A percentile compares a stretch with the other conserved stretches of the same genome.
Conservation (phyloP, 805 yeast species). For the Candida pseudoglaebosa region DNA sequence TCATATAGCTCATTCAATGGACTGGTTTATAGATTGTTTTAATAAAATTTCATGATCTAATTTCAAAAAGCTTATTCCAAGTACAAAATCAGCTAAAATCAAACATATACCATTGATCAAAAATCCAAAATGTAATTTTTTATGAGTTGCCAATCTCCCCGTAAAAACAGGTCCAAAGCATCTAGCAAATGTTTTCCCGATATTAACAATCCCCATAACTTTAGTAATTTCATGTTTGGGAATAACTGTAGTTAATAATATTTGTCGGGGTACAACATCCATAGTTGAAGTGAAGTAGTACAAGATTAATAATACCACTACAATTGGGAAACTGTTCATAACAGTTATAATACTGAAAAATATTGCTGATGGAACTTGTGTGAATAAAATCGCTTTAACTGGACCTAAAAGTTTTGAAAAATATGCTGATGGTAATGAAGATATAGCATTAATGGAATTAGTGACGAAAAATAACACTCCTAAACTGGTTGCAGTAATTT, state of each 20-base stretch:
- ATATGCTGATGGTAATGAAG: conserved; percentile 74
- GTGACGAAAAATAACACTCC: conserved; percentile 68
- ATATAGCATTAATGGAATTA: conserved; percentile 57
- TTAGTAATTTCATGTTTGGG: conserved; percentile 60
- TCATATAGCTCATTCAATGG: conserved; percentile 1
- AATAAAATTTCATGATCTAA: conserved; percentile 32
- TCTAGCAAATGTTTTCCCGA: conserved; percentile 81
- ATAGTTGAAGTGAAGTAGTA: conserved; percentile 68
- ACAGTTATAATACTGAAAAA: conserved; percentile 45
- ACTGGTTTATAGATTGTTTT: conserved; percentile 10
- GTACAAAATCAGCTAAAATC: conserved; percentile 44
- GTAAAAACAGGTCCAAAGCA: conserved; percentile 79
- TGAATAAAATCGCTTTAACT: conserved; percentile 64
- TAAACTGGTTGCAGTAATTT: conserved; percentile 50
- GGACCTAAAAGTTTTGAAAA: conserved; percentile 72
- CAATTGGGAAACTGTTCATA: conserved; percentile 30
- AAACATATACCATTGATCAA: conserved; percentile 49
- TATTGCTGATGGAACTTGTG: conserved; percentile 75
- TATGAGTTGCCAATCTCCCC: conserved; percentile 61
- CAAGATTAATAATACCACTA: conserved; percentile 49
- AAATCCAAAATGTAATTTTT: conserved; percentile 47
- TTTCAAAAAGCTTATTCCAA: conserved; percentile 40
- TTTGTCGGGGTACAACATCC: conserved; percentile 92
- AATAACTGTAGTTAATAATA: conserved; percentile 66
- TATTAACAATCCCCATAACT: conserved; percentile 82